Base-by-base conservation (phyloP, 345 rosid species). In the Turritis glabra region DNA sequence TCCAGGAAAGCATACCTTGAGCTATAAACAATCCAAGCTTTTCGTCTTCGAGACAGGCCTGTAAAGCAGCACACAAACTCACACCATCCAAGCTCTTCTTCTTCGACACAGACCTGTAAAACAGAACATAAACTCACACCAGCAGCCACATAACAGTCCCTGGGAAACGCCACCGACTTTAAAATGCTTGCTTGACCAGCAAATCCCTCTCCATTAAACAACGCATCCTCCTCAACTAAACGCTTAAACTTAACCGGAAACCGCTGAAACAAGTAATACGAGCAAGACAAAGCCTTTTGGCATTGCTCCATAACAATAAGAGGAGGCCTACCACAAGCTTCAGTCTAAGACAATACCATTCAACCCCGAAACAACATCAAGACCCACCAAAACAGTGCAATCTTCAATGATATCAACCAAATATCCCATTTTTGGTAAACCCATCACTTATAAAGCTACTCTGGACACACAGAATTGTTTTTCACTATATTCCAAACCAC, bases 261-360 rank as follows among this genome's bases (percentile, higher is more conserved):
- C 73, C 89, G 85, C 80, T 91, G 97, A 56, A 94, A 85, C 86
- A 94, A 82, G 86, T 94, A 91, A 74, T 94, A 91, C 74, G 87
- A 81, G 55, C 97, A 91, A 69, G 98, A 94, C 79, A 91, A 64
- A 53, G 89, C 88, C 78, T 91, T 97, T 75, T 94, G 96, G 65
- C 91, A 89, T 71, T 94, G 97, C 88, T 94, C 97, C 95, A 94
- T 81, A 37, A 86, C 95, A 77, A 79, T 69, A 19, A 97, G 97
- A 38, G 96, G 97, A 38, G 96, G 91, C 77, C 98, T 84, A 66
- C 87, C 90, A 80, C 68, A 79, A 77, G 75, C 85, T 64, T 82
- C 65, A 21, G 81, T 79, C 83, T 30, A 55, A 82, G 66, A 94
- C 73, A 5, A 91, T 89, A 62, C 82, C 67, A 19, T 85, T 81